A percentile compares a stretch with the other conserved stretches of the same genome.
Evolutionary conservation across 768 basidiomycete genomes (phyloP).

Genomic region (Clavulina sp.): DNA sequence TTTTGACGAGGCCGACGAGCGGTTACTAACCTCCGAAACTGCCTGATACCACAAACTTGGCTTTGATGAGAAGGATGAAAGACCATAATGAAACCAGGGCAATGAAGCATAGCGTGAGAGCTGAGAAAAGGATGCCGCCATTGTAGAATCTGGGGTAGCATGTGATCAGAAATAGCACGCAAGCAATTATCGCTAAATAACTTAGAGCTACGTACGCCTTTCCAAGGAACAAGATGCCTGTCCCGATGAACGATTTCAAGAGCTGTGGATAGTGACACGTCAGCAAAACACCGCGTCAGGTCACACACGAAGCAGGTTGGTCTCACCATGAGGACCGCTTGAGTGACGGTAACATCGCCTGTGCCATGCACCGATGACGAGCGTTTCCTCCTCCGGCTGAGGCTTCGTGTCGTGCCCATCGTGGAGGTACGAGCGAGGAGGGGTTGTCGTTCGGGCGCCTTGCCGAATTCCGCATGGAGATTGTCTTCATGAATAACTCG

Average conservation of each 20-base stretch:
- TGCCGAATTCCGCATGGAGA: background rate
- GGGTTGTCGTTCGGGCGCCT: background rate
- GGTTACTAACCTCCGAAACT: conserved; percentile 70
- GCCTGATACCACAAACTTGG: conserved; percentile 77
- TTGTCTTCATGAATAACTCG: background rate
- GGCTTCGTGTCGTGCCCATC: conserved; percentile 13
- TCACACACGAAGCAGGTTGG: background rate
- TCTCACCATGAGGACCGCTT: conserved; percentile 83
- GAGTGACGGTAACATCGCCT: conserved; percentile 78
- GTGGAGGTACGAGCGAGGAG: conserved; percentile 14
- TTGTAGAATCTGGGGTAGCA: conserved; percentile 60
- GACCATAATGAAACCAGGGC: conserved; percentile 81
- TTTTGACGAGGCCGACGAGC: conserved; percentile 1
- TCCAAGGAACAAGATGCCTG: conserved; percentile 88
- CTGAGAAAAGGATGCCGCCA: conserved; percentile 83
- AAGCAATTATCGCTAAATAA: no score
- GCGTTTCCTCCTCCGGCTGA: background rate
- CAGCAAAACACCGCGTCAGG: no score
- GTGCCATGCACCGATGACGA: conserved; percentile 20
- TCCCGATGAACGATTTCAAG: conserved; percentile 87
- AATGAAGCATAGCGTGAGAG: conserved; percentile 56
- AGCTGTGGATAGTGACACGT: conserved; percentile 34
- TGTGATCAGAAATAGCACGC: no score
- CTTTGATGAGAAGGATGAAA: conserved; percentile 76
- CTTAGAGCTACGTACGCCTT: conserved; percentile 63